A percentile compares a stretch with the other conserved stretches of the same genome.
Evolutionary conservation across 2,329 filamentous ascomycete species (phyloP).

Genomic region (Dactylonectria macrodidyma): DNA sequence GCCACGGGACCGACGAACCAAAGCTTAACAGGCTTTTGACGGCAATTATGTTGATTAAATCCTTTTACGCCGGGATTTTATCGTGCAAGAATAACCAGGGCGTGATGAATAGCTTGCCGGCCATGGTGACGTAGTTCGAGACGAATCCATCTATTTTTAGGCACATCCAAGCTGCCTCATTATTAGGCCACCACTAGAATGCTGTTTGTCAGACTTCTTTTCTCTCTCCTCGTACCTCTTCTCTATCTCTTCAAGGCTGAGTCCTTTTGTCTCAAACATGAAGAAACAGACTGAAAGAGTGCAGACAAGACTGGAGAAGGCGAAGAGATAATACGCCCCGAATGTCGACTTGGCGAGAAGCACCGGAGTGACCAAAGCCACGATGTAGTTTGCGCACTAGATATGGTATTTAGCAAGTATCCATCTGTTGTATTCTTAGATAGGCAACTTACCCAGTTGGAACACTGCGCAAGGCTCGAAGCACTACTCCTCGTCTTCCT

Average conservation of each 20-base stretch:
- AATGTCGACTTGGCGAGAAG: slow-evolving; percentile 56
- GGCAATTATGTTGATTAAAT: not conserved
- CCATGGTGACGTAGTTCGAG: too few species aligned
- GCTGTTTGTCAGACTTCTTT: not conserved
- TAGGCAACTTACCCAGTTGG: slow-evolving; percentile 62
- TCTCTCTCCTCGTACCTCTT: slow-evolving; percentile 24
- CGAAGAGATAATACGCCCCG: slow-evolving; percentile 64
- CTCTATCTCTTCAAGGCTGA: slow-evolving; percentile 58
- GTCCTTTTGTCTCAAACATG: slow-evolving; percentile 61
- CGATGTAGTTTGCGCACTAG: slow-evolving; percentile 60
- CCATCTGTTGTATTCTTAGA: not conserved
- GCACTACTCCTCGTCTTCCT: slow-evolving; percentile 68
- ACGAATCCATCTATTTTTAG: not conserved
- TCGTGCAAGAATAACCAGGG: not conserved
- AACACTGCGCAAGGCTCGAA: slow-evolving; percentile 67
- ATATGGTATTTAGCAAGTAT: not conserved
- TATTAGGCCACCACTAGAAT: not conserved
- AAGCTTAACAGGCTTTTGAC: not conserved
- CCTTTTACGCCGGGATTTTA: not conserved
- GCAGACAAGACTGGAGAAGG: slow-evolving; percentile 55
- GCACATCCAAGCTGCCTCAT: not conserved
- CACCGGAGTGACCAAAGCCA: slow-evolving; percentile 61
- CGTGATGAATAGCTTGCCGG: not conserved
- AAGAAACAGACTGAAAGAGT: slow-evolving; percentile 54
- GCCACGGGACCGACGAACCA: slow-evolving; percentile 1